These are phyloP conservation scores for Allantophomopsis cytisporea DNA, from an alignment of 2,329 filamentous ascomycete genomes.

Conservation along the genomic window DNA sequence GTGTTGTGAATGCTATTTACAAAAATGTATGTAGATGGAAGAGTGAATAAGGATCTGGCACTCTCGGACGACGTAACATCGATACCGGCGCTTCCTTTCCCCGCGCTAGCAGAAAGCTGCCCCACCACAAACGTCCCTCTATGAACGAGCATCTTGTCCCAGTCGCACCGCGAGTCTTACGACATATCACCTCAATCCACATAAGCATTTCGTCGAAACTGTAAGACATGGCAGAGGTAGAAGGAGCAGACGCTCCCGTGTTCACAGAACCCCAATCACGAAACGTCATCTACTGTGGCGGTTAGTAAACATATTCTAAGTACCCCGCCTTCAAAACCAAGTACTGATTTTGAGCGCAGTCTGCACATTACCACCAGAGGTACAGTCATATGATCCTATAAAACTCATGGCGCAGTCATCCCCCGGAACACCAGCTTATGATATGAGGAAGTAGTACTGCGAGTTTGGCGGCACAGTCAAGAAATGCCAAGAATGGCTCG, in stretches of 20 bases:
- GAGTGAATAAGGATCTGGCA: no score
- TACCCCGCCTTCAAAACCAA: constrained; percentile 6
- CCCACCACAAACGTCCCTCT: no score
- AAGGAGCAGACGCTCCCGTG: constrained; percentile 7
- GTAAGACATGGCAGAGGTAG: constrained; percentile 12
- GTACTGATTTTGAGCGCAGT: constrained; percentile 25
- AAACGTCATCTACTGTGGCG: constrained; percentile 19
- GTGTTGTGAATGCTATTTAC: no score
- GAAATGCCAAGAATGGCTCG: constrained; percentile 95
- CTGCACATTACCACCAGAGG: constrained; percentile 52
- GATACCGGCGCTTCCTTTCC: no score
- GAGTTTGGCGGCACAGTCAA: constrained; percentile 94
- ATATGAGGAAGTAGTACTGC: constrained; percentile 60
- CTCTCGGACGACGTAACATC: no score
- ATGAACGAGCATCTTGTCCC: no score
- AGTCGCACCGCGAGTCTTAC: no score
- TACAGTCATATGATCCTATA: constrained; percentile 17
- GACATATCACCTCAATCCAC: no score
- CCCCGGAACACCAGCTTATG: constrained; percentile 5
- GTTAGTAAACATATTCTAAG: constrained; percentile 6
- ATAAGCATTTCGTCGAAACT: no score
- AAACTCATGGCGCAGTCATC: no score
- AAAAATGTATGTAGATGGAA: no score
- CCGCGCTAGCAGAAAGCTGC: no score
- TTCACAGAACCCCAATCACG: constrained; percentile 16